Evolutionary conservation across 352 stramenopile species (phyloP).

Genomic region (Pythium coloratum): DNA sequence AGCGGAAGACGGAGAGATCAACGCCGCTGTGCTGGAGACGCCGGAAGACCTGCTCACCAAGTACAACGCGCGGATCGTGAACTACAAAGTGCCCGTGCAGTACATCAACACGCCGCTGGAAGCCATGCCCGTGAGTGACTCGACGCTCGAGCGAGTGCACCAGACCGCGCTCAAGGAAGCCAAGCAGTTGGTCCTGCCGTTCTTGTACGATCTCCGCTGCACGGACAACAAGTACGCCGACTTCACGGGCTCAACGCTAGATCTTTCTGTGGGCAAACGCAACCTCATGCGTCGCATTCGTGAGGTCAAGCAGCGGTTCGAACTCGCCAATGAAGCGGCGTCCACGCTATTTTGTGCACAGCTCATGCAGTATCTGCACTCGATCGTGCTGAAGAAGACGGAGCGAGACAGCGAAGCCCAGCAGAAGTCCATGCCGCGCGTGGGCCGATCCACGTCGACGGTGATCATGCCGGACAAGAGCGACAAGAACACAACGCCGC

Average conservation of each 20-base stretch:
- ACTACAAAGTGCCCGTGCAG: slow-evolving; percentile 54
- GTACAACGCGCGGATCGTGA: slow-evolving; percentile 49
- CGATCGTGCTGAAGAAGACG: slow-evolving; percentile 67
- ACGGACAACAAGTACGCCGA: slow-evolving; percentile 38
- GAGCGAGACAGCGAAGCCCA: slow-evolving; percentile 58
- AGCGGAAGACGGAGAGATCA: slow-evolving; percentile 33
- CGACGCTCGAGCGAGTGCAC: slow-evolving; percentile 48
- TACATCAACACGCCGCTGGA: slow-evolving; percentile 55
- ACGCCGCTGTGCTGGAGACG: slow-evolving; percentile 22
- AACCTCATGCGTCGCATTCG: slow-evolving; percentile 52
- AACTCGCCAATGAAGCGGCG: slow-evolving; percentile 57
- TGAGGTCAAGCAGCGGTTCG: slow-evolving; percentile 53
- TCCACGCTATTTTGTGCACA: slow-evolving; percentile 70
- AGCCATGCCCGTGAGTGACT: slow-evolving; percentile 53
- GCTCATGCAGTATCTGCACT: slow-evolving; percentile 65
- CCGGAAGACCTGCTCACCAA: slow-evolving; percentile 52
- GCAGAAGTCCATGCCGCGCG: slow-evolving; percentile 41
- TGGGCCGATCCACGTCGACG: slow-evolving; percentile 51
- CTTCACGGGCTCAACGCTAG: slow-evolving; percentile 36
- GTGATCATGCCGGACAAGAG: slow-evolving; percentile 42
- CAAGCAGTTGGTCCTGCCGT: slow-evolving; percentile 51
- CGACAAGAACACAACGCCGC: slow-evolving; percentile 28
- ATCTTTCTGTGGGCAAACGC: slow-evolving; percentile 61
- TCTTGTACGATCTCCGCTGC: slow-evolving; percentile 51
- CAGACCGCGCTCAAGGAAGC: slow-evolving; percentile 45